Percentiles rank a stretch among this genome's conserved stretches.
These are phyloP conservation scores for Sphagnum tenellum DNA, from an alignment of 225 moss, liverwort and hornwort species.

Conservation along the genomic window DNA sequence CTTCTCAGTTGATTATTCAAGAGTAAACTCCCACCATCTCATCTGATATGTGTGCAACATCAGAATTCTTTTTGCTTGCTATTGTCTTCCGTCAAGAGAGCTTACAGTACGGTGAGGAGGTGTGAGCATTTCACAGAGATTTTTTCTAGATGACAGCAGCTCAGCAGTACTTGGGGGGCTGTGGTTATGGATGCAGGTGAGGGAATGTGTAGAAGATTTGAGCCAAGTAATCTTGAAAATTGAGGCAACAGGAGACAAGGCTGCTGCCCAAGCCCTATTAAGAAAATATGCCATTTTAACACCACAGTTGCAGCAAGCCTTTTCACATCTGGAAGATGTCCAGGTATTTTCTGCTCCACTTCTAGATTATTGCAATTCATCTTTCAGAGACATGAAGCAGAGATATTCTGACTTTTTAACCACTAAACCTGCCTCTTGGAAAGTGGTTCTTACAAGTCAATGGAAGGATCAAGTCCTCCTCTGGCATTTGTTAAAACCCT, in stretches of 20 bases:
- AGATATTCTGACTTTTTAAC: too few species aligned
- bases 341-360: conserved; percentile 13
- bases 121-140: not conserved
- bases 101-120: not conserved
- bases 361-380: not conserved
- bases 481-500: not conserved
- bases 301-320: conserved; percentile 60
- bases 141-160: too few species aligned
- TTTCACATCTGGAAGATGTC: conserved; percentile 53
- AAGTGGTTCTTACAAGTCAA: not conserved
- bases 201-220: conserved; percentile 65
- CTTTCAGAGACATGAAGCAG: too few species aligned
- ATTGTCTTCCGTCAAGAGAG: not conserved
- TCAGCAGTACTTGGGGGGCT: not conserved
- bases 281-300: conserved; percentile 69
- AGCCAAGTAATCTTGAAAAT: conserved; percentile 77
- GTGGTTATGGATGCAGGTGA: conserved; percentile 35
- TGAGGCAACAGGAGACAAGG: conserved; percentile 82
- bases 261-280: conserved; percentile 52
- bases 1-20: conserved; percentile 67
- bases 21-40: conserved; percentile 24
- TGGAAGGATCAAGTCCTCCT: not conserved
- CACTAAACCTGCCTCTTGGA: too few species aligned
- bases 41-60: not conserved
- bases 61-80: not conserved